phyloP scores from a whole-genome alignment of 1,139 yeast genomes.

The Taphrina deformans region DNA sequence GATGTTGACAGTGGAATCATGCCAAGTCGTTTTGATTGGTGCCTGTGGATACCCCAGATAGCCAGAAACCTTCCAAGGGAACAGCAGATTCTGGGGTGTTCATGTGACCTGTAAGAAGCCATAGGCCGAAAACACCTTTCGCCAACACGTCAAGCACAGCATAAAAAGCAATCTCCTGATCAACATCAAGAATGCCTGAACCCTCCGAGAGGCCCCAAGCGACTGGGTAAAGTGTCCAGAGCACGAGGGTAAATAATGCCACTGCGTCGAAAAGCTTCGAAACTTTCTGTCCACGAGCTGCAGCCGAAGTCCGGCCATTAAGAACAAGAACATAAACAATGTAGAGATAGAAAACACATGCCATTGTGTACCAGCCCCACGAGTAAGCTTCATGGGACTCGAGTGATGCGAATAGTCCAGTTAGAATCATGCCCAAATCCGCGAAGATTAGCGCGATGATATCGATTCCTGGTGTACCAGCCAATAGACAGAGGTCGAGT shows the following conservation, averaged over 20 bases:
- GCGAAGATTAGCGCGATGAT: slow-evolving; percentile 25
- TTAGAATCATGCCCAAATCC: slow-evolving; percentile 31
- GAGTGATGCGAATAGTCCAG: slow-evolving; percentile 25
- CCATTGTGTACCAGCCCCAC: slow-evolving; percentile 31
- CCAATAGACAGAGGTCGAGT: slow-evolving; percentile 46
- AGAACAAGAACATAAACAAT: slow-evolving; percentile 15
- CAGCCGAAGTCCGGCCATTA: slow-evolving; percentile 19
- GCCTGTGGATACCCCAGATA: slow-evolving; percentile 24
- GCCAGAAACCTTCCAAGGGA: slow-evolving; percentile 29
- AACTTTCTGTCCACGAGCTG: slow-evolving; percentile 25
- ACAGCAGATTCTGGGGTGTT: slow-evolving; percentile 31
- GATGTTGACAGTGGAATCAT: background rate
- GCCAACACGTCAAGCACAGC: slow-evolving; percentile 31
- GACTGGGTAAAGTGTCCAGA: slow-evolving; percentile 27
- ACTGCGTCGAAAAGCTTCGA: slow-evolving; percentile 23
- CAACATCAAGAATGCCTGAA: slow-evolving; percentile 14
- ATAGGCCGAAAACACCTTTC: slow-evolving; percentile 27
- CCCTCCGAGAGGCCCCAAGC: slow-evolving; percentile 32
- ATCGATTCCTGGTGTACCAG: slow-evolving; percentile 38
- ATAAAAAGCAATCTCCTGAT: slow-evolving; percentile 25
- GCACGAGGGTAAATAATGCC: slow-evolving; percentile 16
- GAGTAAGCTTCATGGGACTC: slow-evolving; percentile 11
- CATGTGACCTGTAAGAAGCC: slow-evolving; percentile 27
- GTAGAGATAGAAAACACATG: slow-evolving; percentile 23
- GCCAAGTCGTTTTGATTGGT: slow-evolving; percentile 25